Conservation (phyloP, 192 early-diverging fungal genomes). For the Phlyctochytrium planicorne region DNA sequence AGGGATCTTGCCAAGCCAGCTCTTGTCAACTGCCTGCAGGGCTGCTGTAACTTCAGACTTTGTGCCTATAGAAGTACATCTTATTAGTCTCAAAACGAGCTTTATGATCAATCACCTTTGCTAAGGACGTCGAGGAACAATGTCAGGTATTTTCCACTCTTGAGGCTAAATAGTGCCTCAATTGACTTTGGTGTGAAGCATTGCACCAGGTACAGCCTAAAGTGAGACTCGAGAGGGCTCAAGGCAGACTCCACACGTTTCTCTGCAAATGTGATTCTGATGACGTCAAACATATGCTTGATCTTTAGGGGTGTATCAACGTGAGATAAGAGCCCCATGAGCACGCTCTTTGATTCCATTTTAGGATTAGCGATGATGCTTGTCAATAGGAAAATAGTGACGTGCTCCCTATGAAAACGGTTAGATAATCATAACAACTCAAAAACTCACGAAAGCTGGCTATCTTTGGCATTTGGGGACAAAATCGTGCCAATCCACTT, state of each 20-base stretch:
- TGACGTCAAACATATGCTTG: constrained; percentile 56
- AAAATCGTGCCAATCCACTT: constrained; percentile 30
- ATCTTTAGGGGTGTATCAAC: constrained; percentile 60
- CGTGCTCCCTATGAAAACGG: too few relatives aligned
- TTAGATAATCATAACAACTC: too few relatives aligned
- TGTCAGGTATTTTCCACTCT: constrained; percentile 44
- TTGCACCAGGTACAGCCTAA: constrained; percentile 44
- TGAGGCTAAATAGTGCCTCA: constrained; percentile 44
- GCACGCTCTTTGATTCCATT: constrained; percentile 27
- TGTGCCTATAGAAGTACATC: too few relatives aligned
- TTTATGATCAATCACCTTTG: neutral
- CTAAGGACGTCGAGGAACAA: constrained; percentile 39
- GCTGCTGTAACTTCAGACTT: too few relatives aligned
- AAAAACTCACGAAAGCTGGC: too few relatives aligned
- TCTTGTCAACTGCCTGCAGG: neutral
- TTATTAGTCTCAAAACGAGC: too few relatives aligned
- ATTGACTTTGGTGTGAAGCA: constrained; percentile 51
- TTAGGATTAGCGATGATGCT: constrained; percentile 38
- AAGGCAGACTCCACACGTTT: constrained; percentile 25
- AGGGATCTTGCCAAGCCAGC: neutral
- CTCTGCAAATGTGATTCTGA: constrained; percentile 48
- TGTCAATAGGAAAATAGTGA: constrained; percentile 9
- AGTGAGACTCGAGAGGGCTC: constrained; percentile 17
- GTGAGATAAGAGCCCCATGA: constrained; percentile 48
- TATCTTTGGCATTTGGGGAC: constrained; percentile 1